Percentiles rank a stretch among this genome's conserved stretches.
These are phyloP conservation scores for Rhytidhysteron rufulum DNA, from an alignment of 2,329 filamentous ascomycete species.

Conservation along the genomic window DNA sequence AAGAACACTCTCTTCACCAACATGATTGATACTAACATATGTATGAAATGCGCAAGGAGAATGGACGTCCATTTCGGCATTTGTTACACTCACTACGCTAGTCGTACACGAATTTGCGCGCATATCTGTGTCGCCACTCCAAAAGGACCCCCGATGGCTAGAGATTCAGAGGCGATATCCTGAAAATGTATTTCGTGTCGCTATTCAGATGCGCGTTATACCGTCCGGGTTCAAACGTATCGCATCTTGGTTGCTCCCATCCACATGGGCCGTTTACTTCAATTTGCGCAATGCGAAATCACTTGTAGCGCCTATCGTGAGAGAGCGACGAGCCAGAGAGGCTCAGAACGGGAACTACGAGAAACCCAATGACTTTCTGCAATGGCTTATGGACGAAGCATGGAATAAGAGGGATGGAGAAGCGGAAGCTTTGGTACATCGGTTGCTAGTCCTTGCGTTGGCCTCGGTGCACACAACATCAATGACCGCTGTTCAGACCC, in stretches of 20 bases:
- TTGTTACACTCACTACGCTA: no score
- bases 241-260: background rate
- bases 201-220: background rate
- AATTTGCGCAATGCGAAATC: background rate
- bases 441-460: conserved; percentile 1
- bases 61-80: no score
- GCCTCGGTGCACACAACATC: conserved; percentile 3
- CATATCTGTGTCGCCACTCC: background rate
- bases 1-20: no score
- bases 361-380: background rate
- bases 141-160: background rate
- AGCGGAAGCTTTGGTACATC: background rate
- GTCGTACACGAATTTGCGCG: no score
- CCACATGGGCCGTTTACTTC: background rate
- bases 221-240: background rate
- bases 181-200: background rate
- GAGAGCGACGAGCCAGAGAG: background rate
- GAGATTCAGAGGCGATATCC: background rate
- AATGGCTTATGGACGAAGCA: conserved; percentile 1
- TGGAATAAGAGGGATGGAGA: background rate
- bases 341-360: background rate
- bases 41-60: no score
- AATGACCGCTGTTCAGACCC: conserved; percentile 1
- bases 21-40: no score
- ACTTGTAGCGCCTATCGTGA: background rate